phyloP scores from a whole-genome alignment of 768 basidiomycete species.

The Coprinopsis marcescibilis region DNA sequence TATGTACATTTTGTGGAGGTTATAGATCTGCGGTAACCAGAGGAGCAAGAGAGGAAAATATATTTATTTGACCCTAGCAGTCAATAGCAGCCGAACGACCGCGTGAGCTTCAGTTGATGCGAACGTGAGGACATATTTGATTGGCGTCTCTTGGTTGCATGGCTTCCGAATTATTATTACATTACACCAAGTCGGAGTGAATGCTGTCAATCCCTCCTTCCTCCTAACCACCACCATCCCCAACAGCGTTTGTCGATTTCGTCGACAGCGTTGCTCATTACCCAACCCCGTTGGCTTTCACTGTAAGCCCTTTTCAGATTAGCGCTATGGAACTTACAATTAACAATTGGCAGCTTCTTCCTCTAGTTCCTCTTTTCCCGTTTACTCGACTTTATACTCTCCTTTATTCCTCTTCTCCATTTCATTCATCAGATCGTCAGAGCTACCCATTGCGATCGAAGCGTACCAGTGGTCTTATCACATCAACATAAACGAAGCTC shows the following conservation, averaged over 20 bases:
- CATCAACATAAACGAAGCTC: not conserved
- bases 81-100: too few relatives aligned
- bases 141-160: conserved; percentile 7
- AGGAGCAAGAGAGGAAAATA: too few relatives aligned
- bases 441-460: not conserved
- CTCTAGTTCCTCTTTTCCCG: not conserved
- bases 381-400: conserved; percentile 3
- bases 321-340: not conserved
- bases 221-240: conserved; percentile 10
- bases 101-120: too few relatives aligned
- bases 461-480: not conserved
- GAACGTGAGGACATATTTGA: conserved; percentile 3
- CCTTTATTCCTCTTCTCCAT: conserved; percentile 8
- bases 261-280: not conserved
- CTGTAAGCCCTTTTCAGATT: not conserved
- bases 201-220: conserved; percentile 9
- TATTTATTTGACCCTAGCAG: too few relatives aligned
- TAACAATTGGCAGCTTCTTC: not conserved
- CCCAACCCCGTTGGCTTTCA: not conserved
- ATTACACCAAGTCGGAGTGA: too few relatives aligned
- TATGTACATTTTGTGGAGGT: too few relatives aligned
- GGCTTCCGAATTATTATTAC: not conserved
- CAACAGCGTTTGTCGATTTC: not conserved
- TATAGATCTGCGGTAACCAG: too few relatives aligned
- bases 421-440: conserved; percentile 1